A percentile compares a stretch with the other conserved stretches of the same genome.
These are phyloP conservation scores for Ilyonectria sp. DNA, from an alignment of 2,329 filamentous ascomycete genomes.

Conservation along the genomic window DNA sequence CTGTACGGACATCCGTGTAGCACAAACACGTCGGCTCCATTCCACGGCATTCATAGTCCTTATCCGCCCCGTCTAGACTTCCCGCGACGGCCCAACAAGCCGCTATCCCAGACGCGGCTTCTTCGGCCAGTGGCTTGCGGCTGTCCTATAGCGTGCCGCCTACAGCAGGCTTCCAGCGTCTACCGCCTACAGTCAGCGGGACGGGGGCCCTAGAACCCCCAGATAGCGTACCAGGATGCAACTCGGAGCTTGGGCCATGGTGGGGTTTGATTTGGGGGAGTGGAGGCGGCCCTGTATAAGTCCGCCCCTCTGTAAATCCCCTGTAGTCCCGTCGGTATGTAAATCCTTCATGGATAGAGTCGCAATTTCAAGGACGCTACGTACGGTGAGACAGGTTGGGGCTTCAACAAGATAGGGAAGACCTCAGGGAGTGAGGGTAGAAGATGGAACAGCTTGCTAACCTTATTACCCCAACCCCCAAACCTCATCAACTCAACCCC, in stretches of 20 bases:
- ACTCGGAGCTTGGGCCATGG: constrained; percentile 25
- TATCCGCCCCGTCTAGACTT: background rate
- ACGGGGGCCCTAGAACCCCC: background rate
- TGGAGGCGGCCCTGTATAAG: constrained; percentile 12
- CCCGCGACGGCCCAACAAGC: constrained; percentile 13
- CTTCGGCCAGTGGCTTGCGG: background rate
- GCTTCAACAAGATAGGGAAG: constrained; percentile 40
- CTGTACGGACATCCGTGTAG: background rate
- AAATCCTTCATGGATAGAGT: constrained; percentile 12
- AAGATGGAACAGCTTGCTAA: background rate
- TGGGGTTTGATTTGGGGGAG: constrained; percentile 24
- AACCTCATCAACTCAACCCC: constrained; percentile 20
- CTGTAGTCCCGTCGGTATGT: background rate
- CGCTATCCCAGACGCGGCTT: constrained; percentile 6
- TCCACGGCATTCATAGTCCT: constrained; percentile 21
- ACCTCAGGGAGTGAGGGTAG: constrained; percentile 22
- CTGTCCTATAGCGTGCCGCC: constrained; percentile 4
- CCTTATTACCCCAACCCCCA: constrained; percentile 45
- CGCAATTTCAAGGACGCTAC: background rate
- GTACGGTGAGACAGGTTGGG: constrained; percentile 41
- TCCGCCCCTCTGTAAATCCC: constrained; percentile 9
- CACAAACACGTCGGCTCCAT: background rate
- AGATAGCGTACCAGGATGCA: background rate
- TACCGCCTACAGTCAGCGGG: background rate
- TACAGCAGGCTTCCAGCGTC: background rate